phyloP scores from a whole-genome alignment of 768 basidiomycete genomes.

The Amyloporia xantha region DNA sequence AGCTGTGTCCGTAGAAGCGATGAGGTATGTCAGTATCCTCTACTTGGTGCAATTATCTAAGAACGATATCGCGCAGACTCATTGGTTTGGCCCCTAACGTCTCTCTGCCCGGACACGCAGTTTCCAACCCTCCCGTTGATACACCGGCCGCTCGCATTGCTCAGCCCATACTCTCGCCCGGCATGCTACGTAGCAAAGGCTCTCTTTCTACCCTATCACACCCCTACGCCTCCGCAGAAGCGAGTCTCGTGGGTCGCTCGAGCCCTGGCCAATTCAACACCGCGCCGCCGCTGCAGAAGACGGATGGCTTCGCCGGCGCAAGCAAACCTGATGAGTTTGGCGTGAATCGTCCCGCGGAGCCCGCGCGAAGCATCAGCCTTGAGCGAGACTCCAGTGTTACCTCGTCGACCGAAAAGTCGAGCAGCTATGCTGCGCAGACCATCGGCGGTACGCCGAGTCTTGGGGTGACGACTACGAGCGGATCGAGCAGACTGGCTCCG shows the following conservation, averaged over 20 bases:
- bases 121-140: no score
- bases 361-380: constrained; percentile 10
- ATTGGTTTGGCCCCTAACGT: constrained; percentile 42
- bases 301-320: constrained; percentile 11
- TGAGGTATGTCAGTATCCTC: constrained; percentile 30
- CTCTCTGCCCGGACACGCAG: constrained; percentile 11
- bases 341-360: background rate
- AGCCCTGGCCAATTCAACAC: constrained; percentile 24
- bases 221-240: constrained; percentile 2
- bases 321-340: constrained; percentile 21
- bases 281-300: constrained; percentile 16
- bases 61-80: constrained; percentile 28
- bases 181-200: background rate
- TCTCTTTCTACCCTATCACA: no score
- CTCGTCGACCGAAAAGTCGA: background rate
- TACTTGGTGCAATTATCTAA: background rate
- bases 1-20: constrained; percentile 64
- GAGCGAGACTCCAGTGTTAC: constrained; percentile 5
- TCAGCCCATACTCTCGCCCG: constrained; percentile 2
- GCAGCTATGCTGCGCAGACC: constrained; percentile 13
- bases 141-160: background rate
- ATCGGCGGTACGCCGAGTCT: constrained; percentile 13
- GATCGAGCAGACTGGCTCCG: constrained; percentile 4
- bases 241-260: constrained; percentile 10
- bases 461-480: background rate